Evolutionary conservation across 352 stramenopile genomes (phyloP), one percentile per base, ranked within the genome.

Genomic region (Phytopythium kandeliae): DNA sequence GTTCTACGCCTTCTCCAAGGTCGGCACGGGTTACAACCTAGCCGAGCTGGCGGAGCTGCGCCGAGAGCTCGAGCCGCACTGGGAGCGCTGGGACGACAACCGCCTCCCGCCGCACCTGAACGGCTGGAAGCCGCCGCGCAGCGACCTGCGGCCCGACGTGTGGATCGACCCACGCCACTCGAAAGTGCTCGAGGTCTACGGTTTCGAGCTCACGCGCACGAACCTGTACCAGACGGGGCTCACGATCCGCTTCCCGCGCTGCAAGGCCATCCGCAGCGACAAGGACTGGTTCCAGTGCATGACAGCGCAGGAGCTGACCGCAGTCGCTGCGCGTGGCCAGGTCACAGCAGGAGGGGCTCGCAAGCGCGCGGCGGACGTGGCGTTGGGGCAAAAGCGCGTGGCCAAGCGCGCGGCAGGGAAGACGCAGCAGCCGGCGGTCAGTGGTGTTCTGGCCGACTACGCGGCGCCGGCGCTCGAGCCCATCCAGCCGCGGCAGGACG

Each of bases 271-370:
- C 34, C 79, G 84, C 11, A 83, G 84, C 45, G 81, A 94, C 40
- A 94, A 92, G 58, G 60, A 73, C 31, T 94, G 84, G 81, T 82
- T 87, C 55, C 71, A 94, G 57, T 89, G 78, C 47, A 77, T 89
- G 57, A 79, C 72, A 46, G 60, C 91, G 24, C 78, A 91, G 41
- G 79, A 94, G 49, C 48, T 94, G 4, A 94, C 89, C 38, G 50
- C 73, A n/a, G n/a, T n/a, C n/a, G n/a, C n/a, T n/a, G n/a, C n/a
- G n/a, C n/a, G n/a, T n/a, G n/a, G n/a, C n/a, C n/a, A n/a, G n/a
- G n/a, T n/a, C n/a, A n/a, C n/a, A n/a, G n/a, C n/a, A n/a, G n/a
- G n/a, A n/a, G n/a, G n/a, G 8, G 81, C 75, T 43, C 88, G 74
- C 44, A 92, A 89, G 31, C 76, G 80, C 12, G 84, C 84, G 19